A percentile compares a stretch with the other conserved stretches of the same genome.
Conservation (phyloP, 2,329 filamentous ascomycete species). For the Neocucurbitaria cava region DNA sequence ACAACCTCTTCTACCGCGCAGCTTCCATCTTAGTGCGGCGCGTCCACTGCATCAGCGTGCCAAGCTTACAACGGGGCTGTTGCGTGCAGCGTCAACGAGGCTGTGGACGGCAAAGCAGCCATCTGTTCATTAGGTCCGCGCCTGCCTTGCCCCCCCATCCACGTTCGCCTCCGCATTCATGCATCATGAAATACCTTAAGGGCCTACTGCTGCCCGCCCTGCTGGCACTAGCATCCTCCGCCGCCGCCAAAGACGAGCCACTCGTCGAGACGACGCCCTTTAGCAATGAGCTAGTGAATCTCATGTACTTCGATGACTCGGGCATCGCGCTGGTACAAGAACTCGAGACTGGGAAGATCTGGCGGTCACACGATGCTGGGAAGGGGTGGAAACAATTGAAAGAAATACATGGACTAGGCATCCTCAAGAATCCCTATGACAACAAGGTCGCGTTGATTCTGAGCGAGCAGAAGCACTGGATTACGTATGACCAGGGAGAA, state of each 20-base stretch:
- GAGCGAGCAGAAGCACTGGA: constrained; percentile 77
- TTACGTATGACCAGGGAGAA: constrained; percentile 82
- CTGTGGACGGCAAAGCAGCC: constrained; percentile 41
- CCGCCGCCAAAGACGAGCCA: constrained; percentile 65
- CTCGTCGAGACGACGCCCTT: constrained; percentile 71
- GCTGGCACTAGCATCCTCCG: constrained; percentile 52
- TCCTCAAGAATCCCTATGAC: constrained; percentile 82
- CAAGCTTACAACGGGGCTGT: constrained; percentile 30
- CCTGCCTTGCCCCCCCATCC: constrained; percentile 20
- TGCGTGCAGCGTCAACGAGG: constrained; percentile 39
- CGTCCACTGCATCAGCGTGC: constrained; percentile 40
- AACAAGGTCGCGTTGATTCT: constrained; percentile 80
- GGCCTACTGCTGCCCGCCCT: constrained; percentile 58
- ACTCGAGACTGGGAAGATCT: constrained; percentile 67
- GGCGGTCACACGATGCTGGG: constrained; percentile 82
- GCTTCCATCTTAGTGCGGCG: constrained; percentile 26
- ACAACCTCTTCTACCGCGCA: constrained; percentile 6
- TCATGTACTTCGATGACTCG: constrained; percentile 92
- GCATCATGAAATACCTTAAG: constrained; percentile 49
- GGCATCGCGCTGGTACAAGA: constrained; percentile 82
- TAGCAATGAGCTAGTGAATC: constrained; percentile 68
- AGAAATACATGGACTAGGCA: constrained; percentile 65
- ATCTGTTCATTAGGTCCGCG: constrained; percentile 42
- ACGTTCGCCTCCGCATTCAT: constrained; percentile 34
- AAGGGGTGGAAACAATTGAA: constrained; percentile 73